Base-by-base conservation (phyloP, 1,284 basidiomycete genomes). In the Golubevia sp. region DNA sequence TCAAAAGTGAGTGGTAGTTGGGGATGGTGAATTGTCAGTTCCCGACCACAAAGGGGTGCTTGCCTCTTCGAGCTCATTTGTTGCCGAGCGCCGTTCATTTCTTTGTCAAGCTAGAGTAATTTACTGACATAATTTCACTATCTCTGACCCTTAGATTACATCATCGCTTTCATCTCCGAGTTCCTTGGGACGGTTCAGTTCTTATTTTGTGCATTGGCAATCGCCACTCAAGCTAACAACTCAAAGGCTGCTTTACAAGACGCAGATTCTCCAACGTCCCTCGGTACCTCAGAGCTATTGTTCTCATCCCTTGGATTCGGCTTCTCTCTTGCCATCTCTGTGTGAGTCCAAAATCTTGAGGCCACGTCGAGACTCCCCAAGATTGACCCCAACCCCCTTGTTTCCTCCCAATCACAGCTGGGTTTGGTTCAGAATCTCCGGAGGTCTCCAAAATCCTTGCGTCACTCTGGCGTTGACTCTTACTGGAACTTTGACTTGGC, bases 261-360 rank as follows among this genome's bases (percentile, higher is more conserved):
- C 1, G 53, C 25, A 2, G 44, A 27, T 5, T 56, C 63, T 18
- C 69, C 64, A 50, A 67, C 58, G 0, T 61, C 71, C 0, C 68
- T 66, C 1, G 71, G 74, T 56, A 71, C 69, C 0, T 56, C 49
- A 23, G 66, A 66, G 0, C 54, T 76, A 44, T 67, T 75, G 8
- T 75, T 57, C 64, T 74, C 71, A 15, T 74, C 71, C 49, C 67
- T 77, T 38, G 75, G 75, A 34, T 77, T 77, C 56, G 75, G 73
- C 51, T 77, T 77, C 68, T 65, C 63, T 11, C 50, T 77, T 18
- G 44, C 48, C 38, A 34, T 58, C 6, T 51, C 49, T 25, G 59
- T 58, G 7, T 63, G 56, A 38, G 18, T 49, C 48, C n/a, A n/a
- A n/a, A n/a, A n/a, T n/a, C n/a, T n/a, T n/a, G n/a, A n/a, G n/a